Conservation (phyloP, 805 yeast genomes). For the Debaryomyces castellii region DNA sequence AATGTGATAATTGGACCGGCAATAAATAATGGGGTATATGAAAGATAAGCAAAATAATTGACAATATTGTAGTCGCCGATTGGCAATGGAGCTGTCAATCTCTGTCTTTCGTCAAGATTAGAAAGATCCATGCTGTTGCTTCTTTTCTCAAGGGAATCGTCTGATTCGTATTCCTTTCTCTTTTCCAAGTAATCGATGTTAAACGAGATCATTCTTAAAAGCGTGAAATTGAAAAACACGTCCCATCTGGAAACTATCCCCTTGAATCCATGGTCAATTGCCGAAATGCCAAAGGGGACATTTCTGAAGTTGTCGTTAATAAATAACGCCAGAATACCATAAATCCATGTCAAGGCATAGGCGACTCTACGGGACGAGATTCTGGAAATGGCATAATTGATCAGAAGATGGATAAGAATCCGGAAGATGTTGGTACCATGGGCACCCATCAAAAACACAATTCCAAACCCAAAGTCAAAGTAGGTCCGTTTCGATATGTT, state of each 20-base stretch:
- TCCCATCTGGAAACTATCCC: constrained; percentile 94
- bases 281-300: constrained; percentile 51
- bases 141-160: constrained; percentile 8
- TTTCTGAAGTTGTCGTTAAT: constrained; percentile 68
- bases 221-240: constrained; percentile 87
- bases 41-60: constrained; percentile 72
- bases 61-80: constrained; percentile 56
- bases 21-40: constrained; percentile 86
- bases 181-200: constrained; percentile 70
- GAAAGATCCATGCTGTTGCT: constrained; percentile 9
- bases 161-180: constrained; percentile 11
- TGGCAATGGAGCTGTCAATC: constrained; percentile 65
- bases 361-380: constrained; percentile 38
- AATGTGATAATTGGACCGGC: constrained; percentile 95
- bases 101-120: constrained; percentile 54
- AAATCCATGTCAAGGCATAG: constrained; percentile 60
- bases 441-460: constrained; percentile 63
- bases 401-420: constrained; percentile 55
- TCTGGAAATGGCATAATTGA: constrained; percentile 53
- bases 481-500: constrained; percentile 38
- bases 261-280: constrained; percentile 59
- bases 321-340: constrained; percentile 77
- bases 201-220: constrained; percentile 80
- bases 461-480: constrained; percentile 77
- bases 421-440: constrained; percentile 78